Evolutionary conservation across 805 yeast genomes (phyloP), one percentile per base, ranked within the genome.

Genomic region (Sungouiella blattae): DNA sequence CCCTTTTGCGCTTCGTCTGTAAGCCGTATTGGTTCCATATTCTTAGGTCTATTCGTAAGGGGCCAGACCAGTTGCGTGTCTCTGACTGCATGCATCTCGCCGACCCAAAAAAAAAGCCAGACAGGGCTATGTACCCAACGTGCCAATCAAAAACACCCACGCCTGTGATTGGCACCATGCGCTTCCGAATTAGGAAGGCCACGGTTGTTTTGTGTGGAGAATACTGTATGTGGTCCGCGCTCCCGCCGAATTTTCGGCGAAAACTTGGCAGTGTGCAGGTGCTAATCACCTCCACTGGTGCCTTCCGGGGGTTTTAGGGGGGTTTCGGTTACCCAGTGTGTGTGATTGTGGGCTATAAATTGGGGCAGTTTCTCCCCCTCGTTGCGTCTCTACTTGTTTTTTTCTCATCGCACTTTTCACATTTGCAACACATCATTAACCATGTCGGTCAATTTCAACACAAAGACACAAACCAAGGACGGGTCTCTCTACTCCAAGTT

Each of bases 401-500:
- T 17, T 23, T 32, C 13, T 32, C 20, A 13, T 16, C 33, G 20
- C 22, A 20, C 8, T 20, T 6, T 7, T 9, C 21, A 24, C 27
- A 31, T 14, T 15, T 13, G 20, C n/a, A n/a, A n/a, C n/a, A n/a
- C n/a, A 11, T 23, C n/a, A 13, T 15, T 13, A 25, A 39, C 24
- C 22, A 47, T 47, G 50, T 40, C 50, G 25, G 48, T 46, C 18
- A 36, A 46, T 18, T 46, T 46, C 40, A 47, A 46, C 39, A 46
- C 52, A 56, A 77, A 73, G 44, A 66, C 78, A 35, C 57, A 55
- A 37, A 73, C 69, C 57, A 61, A 70, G 36, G 78, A 68, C 36
- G 67, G 69, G 40, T 69, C 75, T 32, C 69, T 80, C 44, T 62
- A 71, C 49, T 75, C 88, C 38, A 75, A 76, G 53, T 83, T 79